Percentiles rank a stretch among this genome's conserved stretches.
These are phyloP conservation scores for Collybia sp. DNA, from an alignment of 768 basidiomycete genomes.

Conservation along the genomic window DNA sequence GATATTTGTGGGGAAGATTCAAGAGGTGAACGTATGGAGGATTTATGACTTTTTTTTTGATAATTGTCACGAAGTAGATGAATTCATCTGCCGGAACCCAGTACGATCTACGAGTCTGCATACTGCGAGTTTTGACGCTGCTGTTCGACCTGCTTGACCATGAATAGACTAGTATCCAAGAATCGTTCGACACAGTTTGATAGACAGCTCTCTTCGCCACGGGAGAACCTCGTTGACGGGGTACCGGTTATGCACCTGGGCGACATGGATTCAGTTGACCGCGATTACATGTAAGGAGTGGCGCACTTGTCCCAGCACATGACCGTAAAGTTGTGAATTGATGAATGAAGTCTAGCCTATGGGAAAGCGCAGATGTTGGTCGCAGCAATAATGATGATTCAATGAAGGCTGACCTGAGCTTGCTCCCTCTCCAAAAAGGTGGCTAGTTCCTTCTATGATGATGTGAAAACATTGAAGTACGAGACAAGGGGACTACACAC, in stretches of 20 bases:
- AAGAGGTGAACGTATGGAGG: conserved; percentile 1
- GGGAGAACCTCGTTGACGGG: conserved; percentile 74
- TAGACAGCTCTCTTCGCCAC: conserved; percentile 77
- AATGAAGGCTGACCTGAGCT: conserved; percentile 52
- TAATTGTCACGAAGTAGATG: background rate
- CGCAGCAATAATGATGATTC: background rate
- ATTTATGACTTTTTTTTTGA: background rate
- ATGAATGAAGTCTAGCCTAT: conserved; percentile 54
- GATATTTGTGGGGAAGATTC: conserved; percentile 40
- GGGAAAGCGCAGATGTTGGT: conserved; percentile 8
- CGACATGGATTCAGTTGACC: conserved; percentile 3
- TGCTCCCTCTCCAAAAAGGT: conserved; percentile 81
- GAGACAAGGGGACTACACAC: conserved; percentile 27
- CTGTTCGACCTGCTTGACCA: conserved; percentile 66
- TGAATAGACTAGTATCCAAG: conserved; percentile 78
- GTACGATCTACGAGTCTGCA: background rate
- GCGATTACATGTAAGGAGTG: conserved; percentile 3
- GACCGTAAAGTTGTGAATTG: conserved; percentile 74
- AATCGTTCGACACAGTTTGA: conserved; percentile 91
- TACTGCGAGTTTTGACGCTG: conserved; percentile 25
- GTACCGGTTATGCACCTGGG: conserved; percentile 76
- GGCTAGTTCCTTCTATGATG: conserved; percentile 72
- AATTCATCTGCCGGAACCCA: background rate
- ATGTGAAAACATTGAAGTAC: conserved; percentile 4
- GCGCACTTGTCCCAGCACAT: conserved; percentile 93